Evolutionary conservation across 2,329 filamentous ascomycete species (phyloP).

Genomic region (Fusarium sp.): DNA sequence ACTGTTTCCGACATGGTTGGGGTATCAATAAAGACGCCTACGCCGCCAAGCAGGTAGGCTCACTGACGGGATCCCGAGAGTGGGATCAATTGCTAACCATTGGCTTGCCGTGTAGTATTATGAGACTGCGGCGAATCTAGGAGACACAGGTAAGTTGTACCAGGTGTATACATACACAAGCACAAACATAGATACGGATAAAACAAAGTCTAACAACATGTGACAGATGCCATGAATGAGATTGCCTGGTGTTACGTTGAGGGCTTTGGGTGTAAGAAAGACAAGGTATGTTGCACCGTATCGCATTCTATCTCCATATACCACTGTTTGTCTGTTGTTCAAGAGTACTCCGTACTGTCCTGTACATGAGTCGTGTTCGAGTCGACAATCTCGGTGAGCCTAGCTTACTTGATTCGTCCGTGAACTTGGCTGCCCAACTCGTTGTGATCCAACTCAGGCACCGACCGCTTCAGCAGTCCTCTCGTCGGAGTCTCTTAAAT

Average conservation of each 20-base stretch:
- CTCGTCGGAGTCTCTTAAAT: constrained; percentile 6
- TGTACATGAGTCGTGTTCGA: constrained; percentile 21
- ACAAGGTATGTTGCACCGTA: constrained; percentile 80
- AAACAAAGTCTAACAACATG: constrained; percentile 25
- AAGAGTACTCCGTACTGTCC: constrained; percentile 7
- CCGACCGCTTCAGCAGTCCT: constrained; percentile 12
- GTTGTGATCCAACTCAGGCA: constrained; percentile 26
- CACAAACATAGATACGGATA: neutral
- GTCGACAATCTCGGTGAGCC: constrained; percentile 29
- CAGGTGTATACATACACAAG: neutral
- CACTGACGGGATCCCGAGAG: neutral
- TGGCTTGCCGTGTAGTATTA: constrained; percentile 76
- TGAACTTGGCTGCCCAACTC: constrained; percentile 31
- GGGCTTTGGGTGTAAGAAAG: constrained; percentile 97
- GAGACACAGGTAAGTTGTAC: constrained; percentile 76
- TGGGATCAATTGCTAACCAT: constrained; percentile 21
- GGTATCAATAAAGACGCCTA: constrained; percentile 87
- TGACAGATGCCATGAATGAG: constrained; percentile 93
- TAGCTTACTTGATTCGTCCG: constrained; percentile 33
- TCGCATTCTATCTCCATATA: constrained; percentile 17
- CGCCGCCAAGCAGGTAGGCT: constrained; percentile 77
- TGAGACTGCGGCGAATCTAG: constrained; percentile 95
- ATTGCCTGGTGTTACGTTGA: constrained; percentile 95
- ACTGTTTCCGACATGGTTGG: constrained; percentile 95
- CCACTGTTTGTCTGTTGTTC: constrained; percentile 14